phyloP scores from a whole-genome alignment of 306 rosid genomes.

The Castanea crenata region DNA sequence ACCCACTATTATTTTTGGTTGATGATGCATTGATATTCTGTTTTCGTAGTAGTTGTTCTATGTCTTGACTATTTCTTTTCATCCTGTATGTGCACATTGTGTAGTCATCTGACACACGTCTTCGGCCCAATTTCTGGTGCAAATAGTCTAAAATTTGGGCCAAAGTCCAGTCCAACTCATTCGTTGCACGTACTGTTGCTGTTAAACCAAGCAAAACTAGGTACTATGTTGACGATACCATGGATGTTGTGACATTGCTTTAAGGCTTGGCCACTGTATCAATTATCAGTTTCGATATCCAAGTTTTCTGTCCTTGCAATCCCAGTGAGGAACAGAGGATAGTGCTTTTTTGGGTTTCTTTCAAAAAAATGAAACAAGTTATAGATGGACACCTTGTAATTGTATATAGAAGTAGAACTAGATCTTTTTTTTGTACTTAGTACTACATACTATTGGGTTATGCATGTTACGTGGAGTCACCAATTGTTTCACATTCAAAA shows the following conservation, averaged over 20 bases:
- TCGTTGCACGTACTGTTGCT: neutral
- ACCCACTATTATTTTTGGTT: no score
- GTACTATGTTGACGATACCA: conserved; percentile 63
- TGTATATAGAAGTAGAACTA: neutral
- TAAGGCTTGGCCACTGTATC: conserved; percentile 45
- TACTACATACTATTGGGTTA: no score
- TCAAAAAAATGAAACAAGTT: neutral
- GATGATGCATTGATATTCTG: no score
- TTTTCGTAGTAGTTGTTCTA: no score
- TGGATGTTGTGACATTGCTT: conserved; percentile 40
- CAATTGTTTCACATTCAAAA: no score
- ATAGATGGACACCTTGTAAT: neutral
- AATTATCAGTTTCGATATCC: conserved; percentile 26
- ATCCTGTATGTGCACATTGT: no score
- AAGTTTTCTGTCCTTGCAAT: neutral
- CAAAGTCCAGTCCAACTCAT: no score
- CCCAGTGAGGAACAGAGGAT: neutral
- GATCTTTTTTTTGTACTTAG: neutral
- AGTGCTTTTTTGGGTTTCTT: neutral
- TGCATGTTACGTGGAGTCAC: no score
- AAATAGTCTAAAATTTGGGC: no score
- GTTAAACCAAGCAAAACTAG: conserved; percentile 85
- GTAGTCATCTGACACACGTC: no score
- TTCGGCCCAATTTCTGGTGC: no score
- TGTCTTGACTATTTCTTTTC: no score